Percentiles rank a stretch among this genome's conserved stretches.
These are phyloP conservation scores for Penicillium fuscoglaucum DNA, from an alignment of 2,329 filamentous ascomycete species.

Conservation along the genomic window DNA sequence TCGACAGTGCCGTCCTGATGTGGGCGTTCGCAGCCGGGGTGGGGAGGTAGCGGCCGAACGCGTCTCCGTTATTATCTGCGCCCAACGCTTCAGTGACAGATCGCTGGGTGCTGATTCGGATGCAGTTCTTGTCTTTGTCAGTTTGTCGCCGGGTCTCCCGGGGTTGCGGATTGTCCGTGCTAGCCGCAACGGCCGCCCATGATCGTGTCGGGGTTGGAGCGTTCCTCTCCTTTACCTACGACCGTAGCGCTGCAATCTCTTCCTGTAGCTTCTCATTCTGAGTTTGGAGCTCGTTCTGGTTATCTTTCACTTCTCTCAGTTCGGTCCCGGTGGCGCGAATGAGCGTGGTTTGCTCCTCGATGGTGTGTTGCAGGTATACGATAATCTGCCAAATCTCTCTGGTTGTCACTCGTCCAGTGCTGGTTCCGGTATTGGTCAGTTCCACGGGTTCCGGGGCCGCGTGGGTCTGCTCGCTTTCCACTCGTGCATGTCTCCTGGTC, in stretches of 20 bases:
- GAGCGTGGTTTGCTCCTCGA: constrained; percentile 1
- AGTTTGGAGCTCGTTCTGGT: constrained; percentile 3
- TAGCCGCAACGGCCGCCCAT: constrained; percentile 6
- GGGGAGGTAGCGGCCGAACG: constrained; percentile 1
- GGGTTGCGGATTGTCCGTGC: neutral
- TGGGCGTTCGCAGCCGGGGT: neutral
- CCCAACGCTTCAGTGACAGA: neutral
- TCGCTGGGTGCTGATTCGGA: constrained; percentile 3
- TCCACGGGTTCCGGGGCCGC: no score
- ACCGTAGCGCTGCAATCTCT: neutral
- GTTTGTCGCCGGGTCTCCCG: neutral
- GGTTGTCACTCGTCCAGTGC: constrained; percentile 1
- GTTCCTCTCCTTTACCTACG: neutral
- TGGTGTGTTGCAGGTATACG: neutral
- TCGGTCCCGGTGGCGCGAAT: constrained; percentile 3
- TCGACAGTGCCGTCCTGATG: constrained; percentile 5
- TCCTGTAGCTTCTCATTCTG: constrained; percentile 4
- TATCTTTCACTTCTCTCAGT: constrained; percentile 6
- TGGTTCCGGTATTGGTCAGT: no score
- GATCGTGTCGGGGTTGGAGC: neutral
- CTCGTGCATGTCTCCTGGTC: no score
- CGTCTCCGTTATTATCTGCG: neutral
- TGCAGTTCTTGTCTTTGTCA: constrained; percentile 7
- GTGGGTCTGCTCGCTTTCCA: no score
- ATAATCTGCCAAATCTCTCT: constrained; percentile 10